Base-by-base conservation (phyloP, 148 eudicot genomes). In the Chenopodium formosanum region DNA sequence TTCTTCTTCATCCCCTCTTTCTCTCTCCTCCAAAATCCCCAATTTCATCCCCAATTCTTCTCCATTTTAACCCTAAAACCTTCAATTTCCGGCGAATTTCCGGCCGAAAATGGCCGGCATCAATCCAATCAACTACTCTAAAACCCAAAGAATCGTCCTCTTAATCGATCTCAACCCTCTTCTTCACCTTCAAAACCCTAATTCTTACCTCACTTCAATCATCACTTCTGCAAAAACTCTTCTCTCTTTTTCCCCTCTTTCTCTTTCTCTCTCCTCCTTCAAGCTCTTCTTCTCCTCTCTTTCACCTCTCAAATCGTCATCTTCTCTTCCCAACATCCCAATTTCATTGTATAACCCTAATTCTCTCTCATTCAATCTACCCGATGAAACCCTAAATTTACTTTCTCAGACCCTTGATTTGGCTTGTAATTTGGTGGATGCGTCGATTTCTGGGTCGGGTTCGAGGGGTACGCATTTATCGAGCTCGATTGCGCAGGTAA, bases 231-330 rank as follows among this genome's bases (percentile, higher is more conserved):
- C 84, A 78, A 71, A 77, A 84, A 82, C 84, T 83, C 92, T 77
- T 78, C 87, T 89, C 80, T 75, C 79, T 4, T 90, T 90, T 81
- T 79, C 88, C 5, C 83, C 92, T 13, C 90, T 92, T 79, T 85
- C 90, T 0, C 50, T 69, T n/a, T 90, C 92, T 12, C 97, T 92
- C 31, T 92, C 87, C 82, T 82, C 98, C 71, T 89, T 86, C 88
- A 91, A 88, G 79, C 80, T 95, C 85, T 92, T 91, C 90, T 88
- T 90, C 84, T 93, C 97, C 25, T 89, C 95, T 58, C 90, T 89
- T n/a, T 90, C 97, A 12, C 97, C 97, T 34, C 85, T 90, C 37
- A 92, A 88, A 12, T 92, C 94, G 12, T 85, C 90, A 4, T 87
- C 94, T 60, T 66, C 85, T 29, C 79, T 93, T 70, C 89, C 81